Base-by-base conservation (phyloP, 106 monocot genomes). In the Phalaenopsis aphrodite region DNA sequence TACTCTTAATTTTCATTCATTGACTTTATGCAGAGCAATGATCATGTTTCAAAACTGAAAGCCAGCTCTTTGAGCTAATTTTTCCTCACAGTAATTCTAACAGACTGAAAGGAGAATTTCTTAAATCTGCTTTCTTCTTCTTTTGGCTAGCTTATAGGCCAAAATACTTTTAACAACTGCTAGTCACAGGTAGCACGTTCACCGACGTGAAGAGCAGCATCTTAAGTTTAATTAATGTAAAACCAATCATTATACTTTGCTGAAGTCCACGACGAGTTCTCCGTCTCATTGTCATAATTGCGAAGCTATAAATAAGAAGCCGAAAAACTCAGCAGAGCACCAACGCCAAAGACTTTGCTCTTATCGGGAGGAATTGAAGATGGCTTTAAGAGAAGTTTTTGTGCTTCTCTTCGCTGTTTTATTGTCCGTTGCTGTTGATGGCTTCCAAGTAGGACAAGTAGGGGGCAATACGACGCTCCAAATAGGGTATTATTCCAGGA, bases 401-500 rank as follows among this genome's bases (percentile, higher is more conserved):
- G 38, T 16, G 69, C 69, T 37, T 37, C 69, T 69, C 21, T 38
- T 69, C 14, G 69, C 0, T 38, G 64, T 64, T 6, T 24, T 64
- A 24, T 21, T 24, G 23, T 23, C 21, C 64, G 19, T 64, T 64
- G 23, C 21, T 9, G 64, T 64, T 24, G 24, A 64, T 21, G 24
- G 23, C 8, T 64, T 23, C 0, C 64, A 64, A 64, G 23, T 23
- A 64, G 64, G 4, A n/a, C 21, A 5, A 21, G 24, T 5, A n/a
- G 64, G 64, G 23, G 64, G 23, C 4, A 21, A 5, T 8, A 23
- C 23, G 24, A 23, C 0, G 0, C 36, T 69, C 38, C 69, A 38
- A 37, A 79, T 84, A 5, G 87, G 87, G 3, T 88, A 81, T 76
- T 88, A 88, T 75, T 19, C 17, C 24, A 43, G 4, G 24, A 84